Conservation (phyloP, 345 rosid genomes). For the thale cress (Arabidopsis thaliana) region TAIR10.1 NC_003074.8:6319501-6320000, state of each 20-base stretch:
- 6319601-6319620: slow-evolving; percentile 95
- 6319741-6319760: slow-evolving; percentile 92
- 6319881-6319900: slow-evolving; percentile 2
- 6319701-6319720: slow-evolving; percentile 96
- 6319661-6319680: slow-evolving; percentile 69
- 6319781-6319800: slow-evolving; percentile 98
- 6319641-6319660: slow-evolving; percentile 92
- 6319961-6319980: slow-evolving; percentile 35
- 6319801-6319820: slow-evolving; percentile 49
- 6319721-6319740: slow-evolving; percentile 93
- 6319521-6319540: slow-evolving; percentile 52
- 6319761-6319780: slow-evolving; percentile 93
- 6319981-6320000: slow-evolving; percentile 46
- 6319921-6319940: slow-evolving; percentile 6
- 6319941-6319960: slow-evolving; percentile 1
- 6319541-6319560: slow-evolving; percentile 61
- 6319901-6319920: neutral
- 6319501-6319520: neutral
- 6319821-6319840: neutral
- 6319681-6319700: slow-evolving; percentile 96
- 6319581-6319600: slow-evolving; percentile 99
- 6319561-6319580: slow-evolving; percentile 83
- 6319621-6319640: slow-evolving; percentile 92
- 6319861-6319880: slow-evolving; percentile 10
- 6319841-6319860: neutral